These are phyloP conservation scores for Clavispora phyllophila DNA, from an alignment of 805 yeast species.

Conservation along the genomic window DNA sequence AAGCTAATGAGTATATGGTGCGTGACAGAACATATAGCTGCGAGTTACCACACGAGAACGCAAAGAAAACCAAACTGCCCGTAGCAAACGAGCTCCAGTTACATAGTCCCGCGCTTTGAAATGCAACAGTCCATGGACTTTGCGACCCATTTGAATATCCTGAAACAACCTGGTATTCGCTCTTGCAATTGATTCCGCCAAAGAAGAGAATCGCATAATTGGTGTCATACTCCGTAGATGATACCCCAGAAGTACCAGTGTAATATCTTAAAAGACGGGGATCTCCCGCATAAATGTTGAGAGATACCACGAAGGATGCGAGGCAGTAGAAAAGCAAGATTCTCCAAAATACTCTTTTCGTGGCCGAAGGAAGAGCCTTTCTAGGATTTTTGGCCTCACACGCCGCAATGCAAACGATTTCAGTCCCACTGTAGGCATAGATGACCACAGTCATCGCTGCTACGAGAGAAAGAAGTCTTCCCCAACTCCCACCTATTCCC, in stretches of 20 bases:
- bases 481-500: slow-evolving; percentile 60
- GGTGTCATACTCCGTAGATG: slow-evolving; percentile 13
- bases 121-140: slow-evolving; percentile 43
- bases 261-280: slow-evolving; percentile 61
- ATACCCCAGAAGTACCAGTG: slow-evolving; percentile 30
- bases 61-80: slow-evolving; percentile 44
- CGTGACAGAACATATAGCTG: slow-evolving; percentile 41
- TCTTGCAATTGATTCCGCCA: slow-evolving; percentile 33
- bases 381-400: slow-evolving; percentile 84
- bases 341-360: slow-evolving; percentile 69
- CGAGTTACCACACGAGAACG: slow-evolving; percentile 42
- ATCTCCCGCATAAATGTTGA: slow-evolving; percentile 74
- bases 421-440: slow-evolving; percentile 78
- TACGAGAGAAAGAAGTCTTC: slow-evolving; percentile 55
- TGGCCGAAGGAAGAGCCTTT: slow-evolving; percentile 70
- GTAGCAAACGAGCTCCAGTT: slow-evolving; percentile 33
- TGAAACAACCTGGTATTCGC: slow-evolving; percentile 20
- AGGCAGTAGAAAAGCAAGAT: slow-evolving; percentile 60
- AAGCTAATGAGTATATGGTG: slow-evolving; percentile 37
- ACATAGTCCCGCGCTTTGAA: slow-evolving; percentile 36
- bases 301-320: slow-evolving; percentile 62
- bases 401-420: slow-evolving; percentile 76
- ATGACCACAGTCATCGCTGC: slow-evolving; percentile 62
- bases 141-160: slow-evolving; percentile 38
- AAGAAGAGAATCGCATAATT: slow-evolving; percentile 29